Conservation (phyloP, 352 stramenopile genomes). For the Peronosclerospora sorghi region DNA sequence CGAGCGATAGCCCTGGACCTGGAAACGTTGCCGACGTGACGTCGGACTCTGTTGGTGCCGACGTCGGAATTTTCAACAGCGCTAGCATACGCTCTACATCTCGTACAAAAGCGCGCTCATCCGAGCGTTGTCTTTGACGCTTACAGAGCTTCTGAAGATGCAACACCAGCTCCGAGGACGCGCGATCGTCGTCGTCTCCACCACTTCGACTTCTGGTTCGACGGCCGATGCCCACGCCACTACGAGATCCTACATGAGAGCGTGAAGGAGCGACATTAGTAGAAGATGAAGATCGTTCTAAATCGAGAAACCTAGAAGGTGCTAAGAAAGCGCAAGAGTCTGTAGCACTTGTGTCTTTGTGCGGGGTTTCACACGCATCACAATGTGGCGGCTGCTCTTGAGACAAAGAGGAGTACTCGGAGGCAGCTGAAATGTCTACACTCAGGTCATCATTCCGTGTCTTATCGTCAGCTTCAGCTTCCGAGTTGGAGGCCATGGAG, state of each 20-base stretch:
- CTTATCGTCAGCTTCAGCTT: neutral
- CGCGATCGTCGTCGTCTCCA: conserved; percentile 14
- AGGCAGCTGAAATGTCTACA: neutral
- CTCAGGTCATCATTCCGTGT: neutral
- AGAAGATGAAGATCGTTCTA: conserved; percentile 11
- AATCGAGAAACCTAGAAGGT: conserved; percentile 1
- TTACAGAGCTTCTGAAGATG: conserved; percentile 52
- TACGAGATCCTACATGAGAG: neutral
- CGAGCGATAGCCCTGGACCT: conserved; percentile 6
- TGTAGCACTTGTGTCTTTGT: no score
- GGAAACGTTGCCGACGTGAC: conserved; percentile 23
- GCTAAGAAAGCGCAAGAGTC: conserved; percentile 1
- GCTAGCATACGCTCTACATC: conserved; percentile 55
- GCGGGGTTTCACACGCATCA: conserved; percentile 13
- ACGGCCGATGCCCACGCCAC: neutral
- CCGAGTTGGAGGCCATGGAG: neutral
- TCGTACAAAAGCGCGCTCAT: conserved; percentile 54
- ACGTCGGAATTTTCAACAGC: conserved; percentile 20
- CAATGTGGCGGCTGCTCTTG: conserved; percentile 26
- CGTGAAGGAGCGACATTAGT: conserved; percentile 1
- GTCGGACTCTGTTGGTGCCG: neutral
- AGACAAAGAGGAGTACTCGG: neutral
- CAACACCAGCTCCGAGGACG: conserved; percentile 38
- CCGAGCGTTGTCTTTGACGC: conserved; percentile 46
- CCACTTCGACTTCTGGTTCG: conserved; percentile 17